Base-by-base conservation (phyloP, 2,329 filamentous ascomycete species). In the Verticillium dahliae region DNA sequence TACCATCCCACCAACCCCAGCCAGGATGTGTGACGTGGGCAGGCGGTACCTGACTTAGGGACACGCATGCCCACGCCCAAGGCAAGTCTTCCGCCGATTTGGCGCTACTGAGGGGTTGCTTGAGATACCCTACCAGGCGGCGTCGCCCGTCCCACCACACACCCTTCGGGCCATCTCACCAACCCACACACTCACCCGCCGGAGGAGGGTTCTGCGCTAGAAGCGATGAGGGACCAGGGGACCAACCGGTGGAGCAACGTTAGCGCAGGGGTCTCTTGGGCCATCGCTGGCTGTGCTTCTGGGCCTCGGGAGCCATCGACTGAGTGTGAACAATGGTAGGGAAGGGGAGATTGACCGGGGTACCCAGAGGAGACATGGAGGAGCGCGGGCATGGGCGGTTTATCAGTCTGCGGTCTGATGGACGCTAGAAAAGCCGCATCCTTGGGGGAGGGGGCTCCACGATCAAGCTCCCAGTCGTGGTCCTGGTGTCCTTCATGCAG, bases 261-360 rank as follows among this genome's bases (percentile, higher is more conserved):
- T 38, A 57, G 62, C 59, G 62, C 62, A 65, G 62, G 63, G 63
- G 60, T 63, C 56, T 63, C 63, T 65, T 63, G 62, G 63, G 62
- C 63, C 63, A 55, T 60, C 56, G 38, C 62, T 65, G 63, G 59
- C 27, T 57, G 33, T 35, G 35, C 55, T 22, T 35, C 45, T 52
- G 10, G 45, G n/a, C 55, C 18, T 35, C 45, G 22, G 22, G 10
- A 18, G n/a, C 45, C 18, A 10, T 22, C 10, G 45, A 18, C n/a
- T 4, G 39, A 45, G 9, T 6, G n/a, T n/a, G 39, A 45, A 45
- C 13, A 7, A 45, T 9, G 39, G 39, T 6, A 14, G n/a, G n/a
- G 6, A 13, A 4, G 13, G 45, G 18, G 10, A 4, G 45, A 52
- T 27, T 6, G 18, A n/a, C 45, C 22, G 18, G 18, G 13, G 45